Evolutionary conservation across 108 stramenopile species (phyloP).

Genomic region (Aurantiochytrium sp.): DNA sequence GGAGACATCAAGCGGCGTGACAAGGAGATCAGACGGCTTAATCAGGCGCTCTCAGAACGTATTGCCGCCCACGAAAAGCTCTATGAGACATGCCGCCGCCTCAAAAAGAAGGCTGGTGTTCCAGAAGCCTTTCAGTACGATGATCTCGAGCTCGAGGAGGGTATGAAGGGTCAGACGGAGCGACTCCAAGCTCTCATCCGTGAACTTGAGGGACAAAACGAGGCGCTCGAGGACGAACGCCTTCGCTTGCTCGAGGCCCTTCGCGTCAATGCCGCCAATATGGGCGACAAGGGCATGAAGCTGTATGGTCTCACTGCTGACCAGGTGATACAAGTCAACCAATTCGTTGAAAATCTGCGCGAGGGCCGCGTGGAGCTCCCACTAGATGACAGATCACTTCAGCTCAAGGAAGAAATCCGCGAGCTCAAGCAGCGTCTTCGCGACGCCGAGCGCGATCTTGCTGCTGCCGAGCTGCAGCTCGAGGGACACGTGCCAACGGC

Average conservation of each 20-base stretch:
- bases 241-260: slow-evolving; percentile 50
- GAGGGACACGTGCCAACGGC: not conserved
- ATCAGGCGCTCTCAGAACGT: slow-evolving; percentile 32
- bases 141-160: slow-evolving; percentile 48
- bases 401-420: slow-evolving; percentile 39
- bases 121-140: slow-evolving; percentile 46
- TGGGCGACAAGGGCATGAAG: slow-evolving; percentile 53
- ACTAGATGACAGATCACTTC: slow-evolving; percentile 40
- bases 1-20: slow-evolving; percentile 57
- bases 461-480: slow-evolving; percentile 1
- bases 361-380: slow-evolving; percentile 47
- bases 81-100: slow-evolving; percentile 52
- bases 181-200: slow-evolving; percentile 33
- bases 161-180: slow-evolving; percentile 27
- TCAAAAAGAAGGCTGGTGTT: slow-evolving; percentile 58
- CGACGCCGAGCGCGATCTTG: not conserved
- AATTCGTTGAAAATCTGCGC: slow-evolving; percentile 51
- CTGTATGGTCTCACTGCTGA: slow-evolving; percentile 40
- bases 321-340: slow-evolving; percentile 41
- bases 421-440: slow-evolving; percentile 26
- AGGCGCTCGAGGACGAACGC: slow-evolving; percentile 58
- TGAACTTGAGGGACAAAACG: slow-evolving; percentile 57
- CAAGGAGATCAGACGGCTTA: slow-evolving; percentile 48
- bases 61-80: slow-evolving; percentile 49
- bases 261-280: slow-evolving; percentile 49